Base-by-base conservation (phyloP, 495 filamentous ascomycete genomes). In the Penicillium turbatum region DNA sequence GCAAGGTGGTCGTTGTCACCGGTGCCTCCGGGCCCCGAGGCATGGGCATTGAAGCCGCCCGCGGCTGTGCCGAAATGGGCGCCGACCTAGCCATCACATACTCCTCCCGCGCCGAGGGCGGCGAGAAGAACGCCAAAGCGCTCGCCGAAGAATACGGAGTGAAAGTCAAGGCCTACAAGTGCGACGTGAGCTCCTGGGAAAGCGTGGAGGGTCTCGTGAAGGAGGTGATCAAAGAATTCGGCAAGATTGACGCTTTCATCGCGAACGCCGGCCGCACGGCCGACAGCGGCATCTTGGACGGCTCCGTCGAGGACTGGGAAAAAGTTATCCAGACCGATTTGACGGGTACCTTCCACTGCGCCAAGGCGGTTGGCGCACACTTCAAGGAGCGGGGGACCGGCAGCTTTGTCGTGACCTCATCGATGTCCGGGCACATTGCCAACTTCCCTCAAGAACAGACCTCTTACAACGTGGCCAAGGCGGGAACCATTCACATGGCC, bases 371-470 rank as follows among this genome's bases (percentile, higher is more conserved):
- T 5, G 84, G 84, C 13, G 66, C 74, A 9, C 80, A 84, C 63
- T 86, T 86, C 72, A 81, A 83, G 68, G 63, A 84, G 69, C 77
- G 77, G 30, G 77, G 79, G 29, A 79, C 71, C 16, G 84, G 84
- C 16, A 77, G 71, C 56, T 78, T 86, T 61, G 77, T 87, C 68
- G 81, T 85, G 53, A 87, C 84, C 12, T 73, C 84, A 3, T 78
- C 72, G 47, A 87, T 87, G 84, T 83, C 78, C 21, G 87, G 86
- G 12, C 86, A 87, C 70, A 84, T 89, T 51, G 87, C 81, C 70
- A 90, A 90, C 68, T 87, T 76, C 72, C 86, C 87, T 2, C 86
- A 89, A 66, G 84, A 89, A 66, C 87, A 90, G 70, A 88, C 85
- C 11, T 81, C 77, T n/a, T 90, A 90, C 76, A 90, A 90, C 63